phyloP scores from a whole-genome alignment of 2,329 filamentous ascomycete genomes.

The Aspergillus tubingensis region DNA sequence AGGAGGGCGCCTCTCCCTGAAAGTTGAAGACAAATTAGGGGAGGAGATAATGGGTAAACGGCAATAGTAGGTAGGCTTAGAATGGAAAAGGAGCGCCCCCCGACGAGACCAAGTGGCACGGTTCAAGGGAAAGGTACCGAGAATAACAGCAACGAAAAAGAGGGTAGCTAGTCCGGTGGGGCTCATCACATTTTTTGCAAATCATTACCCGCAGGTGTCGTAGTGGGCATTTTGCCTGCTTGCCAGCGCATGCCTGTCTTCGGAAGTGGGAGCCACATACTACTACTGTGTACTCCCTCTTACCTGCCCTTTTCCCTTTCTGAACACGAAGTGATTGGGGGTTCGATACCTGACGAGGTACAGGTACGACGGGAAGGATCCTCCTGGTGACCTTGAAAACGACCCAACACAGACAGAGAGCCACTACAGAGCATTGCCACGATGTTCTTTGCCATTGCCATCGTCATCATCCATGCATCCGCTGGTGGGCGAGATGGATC shows the following conservation, averaged over 20 bases:
- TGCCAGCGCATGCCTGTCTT: conserved; percentile 24
- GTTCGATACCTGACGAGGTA: conserved; percentile 5
- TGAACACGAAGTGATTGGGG: not conserved
- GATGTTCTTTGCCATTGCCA: not conserved
- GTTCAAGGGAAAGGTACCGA: conserved; percentile 23
- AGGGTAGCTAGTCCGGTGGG: conserved; percentile 13
- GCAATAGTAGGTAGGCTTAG: conserved; percentile 6
- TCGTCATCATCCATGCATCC: not conserved
- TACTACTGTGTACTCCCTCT: not conserved
- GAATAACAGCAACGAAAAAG: conserved; percentile 20
- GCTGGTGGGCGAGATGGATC: not conserved
- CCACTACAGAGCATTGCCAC: not conserved
- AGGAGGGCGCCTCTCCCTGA: not conserved
- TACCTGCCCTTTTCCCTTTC: not conserved
- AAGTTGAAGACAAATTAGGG: not conserved
- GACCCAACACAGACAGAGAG: not conserved
- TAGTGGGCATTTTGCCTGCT: conserved; percentile 18
- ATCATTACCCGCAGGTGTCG: conserved; percentile 26
- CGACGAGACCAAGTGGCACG: conserved; percentile 18
- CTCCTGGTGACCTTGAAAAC: conserved; percentile 1
- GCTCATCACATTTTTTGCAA: conserved; percentile 22
- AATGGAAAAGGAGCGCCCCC: conserved; percentile 11
- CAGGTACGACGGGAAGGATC: conserved; percentile 4
- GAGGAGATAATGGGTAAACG: not conserved
- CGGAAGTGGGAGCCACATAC: conserved; percentile 21